Conservation (phyloP, 2,329 filamentous ascomycete genomes). For the Lanzia echinophila region DNA sequence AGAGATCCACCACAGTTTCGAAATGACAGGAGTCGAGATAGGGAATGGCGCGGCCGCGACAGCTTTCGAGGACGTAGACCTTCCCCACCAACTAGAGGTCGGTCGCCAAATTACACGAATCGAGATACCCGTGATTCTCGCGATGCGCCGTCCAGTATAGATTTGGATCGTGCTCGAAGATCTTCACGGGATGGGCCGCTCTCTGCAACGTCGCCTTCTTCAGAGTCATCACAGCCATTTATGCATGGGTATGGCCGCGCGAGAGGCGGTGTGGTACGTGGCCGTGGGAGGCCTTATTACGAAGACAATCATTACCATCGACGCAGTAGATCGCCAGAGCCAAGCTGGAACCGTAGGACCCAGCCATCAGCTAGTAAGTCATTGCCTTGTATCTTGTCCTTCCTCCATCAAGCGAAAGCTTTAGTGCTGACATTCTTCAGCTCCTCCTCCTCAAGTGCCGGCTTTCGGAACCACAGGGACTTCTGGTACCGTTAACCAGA, state of each 20-base stretch:
- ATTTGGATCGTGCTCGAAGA: constrained; percentile 59
- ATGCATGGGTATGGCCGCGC: constrained; percentile 44
- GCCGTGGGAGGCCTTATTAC: constrained; percentile 42
- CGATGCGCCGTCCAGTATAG: constrained; percentile 54
- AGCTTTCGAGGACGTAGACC: constrained; percentile 51
- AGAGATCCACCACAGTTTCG: constrained; percentile 7
- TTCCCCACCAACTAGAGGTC: constrained; percentile 54
- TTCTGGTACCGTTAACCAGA: constrained; percentile 1
- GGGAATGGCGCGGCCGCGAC: constrained; percentile 19
- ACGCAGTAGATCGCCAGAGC: constrained; percentile 29
- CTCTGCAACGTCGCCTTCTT: constrained; percentile 64
- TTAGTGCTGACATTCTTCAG: neutral
- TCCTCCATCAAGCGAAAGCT: neutral
- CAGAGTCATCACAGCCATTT: constrained; percentile 47
- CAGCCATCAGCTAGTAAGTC: constrained; percentile 39
- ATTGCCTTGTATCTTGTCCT: neutral
- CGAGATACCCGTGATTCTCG: constrained; percentile 38
- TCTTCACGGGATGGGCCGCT: constrained; percentile 67
- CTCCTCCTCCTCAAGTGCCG: constrained; percentile 46
- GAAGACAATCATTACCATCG: constrained; percentile 45
- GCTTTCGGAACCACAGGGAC: constrained; percentile 40
- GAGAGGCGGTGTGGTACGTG: constrained; percentile 39
- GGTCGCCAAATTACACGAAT: constrained; percentile 60
- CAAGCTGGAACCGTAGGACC: constrained; percentile 26
- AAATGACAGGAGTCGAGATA: constrained; percentile 14